Evolutionary conservation across 768 basidiomycete species (phyloP).

Genomic region (Trametes punicea): DNA sequence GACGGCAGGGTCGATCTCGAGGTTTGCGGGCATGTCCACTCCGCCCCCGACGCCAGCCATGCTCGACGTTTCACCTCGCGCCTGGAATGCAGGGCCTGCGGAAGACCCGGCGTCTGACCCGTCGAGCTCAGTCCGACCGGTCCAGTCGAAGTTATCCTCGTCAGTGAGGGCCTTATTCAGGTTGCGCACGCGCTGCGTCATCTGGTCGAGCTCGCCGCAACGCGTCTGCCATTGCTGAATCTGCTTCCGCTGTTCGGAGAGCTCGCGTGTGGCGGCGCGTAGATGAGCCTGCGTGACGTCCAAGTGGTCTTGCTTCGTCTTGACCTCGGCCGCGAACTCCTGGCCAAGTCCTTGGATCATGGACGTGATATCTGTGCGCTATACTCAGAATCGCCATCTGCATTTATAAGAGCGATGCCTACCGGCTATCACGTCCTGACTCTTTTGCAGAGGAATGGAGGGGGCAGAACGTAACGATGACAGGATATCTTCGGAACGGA

Average conservation of each 20-base stretch:
- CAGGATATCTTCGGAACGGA: conserved; percentile 77
- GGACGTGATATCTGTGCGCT: conserved; percentile 70
- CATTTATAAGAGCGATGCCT: conserved; percentile 2
- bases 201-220: conserved; percentile 76
- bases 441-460: conserved; percentile 78
- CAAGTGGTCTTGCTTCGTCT: conserved; percentile 82
- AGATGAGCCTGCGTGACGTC: conserved; percentile 85
- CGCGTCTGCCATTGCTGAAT: conserved; percentile 72
- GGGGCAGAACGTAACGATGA: conserved; percentile 70
- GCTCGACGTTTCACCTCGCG: conserved; percentile 64
- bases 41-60: conserved; percentile 62
- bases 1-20: conserved; percentile 72
- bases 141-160: conserved; percentile 87
- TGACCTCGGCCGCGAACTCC: conserved; percentile 83
- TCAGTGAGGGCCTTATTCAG: conserved; percentile 74
- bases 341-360: conserved; percentile 78
- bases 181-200: conserved; percentile 78
- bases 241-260: conserved; percentile 87
- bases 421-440: conserved; percentile 84
- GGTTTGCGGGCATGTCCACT: conserved; percentile 57
- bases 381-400: conserved; percentile 14
- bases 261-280: conserved; percentile 82
- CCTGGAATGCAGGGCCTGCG: conserved; percentile 66
- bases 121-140: conserved; percentile 60
- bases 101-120: conserved; percentile 35